phyloP scores from a whole-genome alignment of 352 stramenopile genomes.

The Phytopythium delawarense region DNA sequence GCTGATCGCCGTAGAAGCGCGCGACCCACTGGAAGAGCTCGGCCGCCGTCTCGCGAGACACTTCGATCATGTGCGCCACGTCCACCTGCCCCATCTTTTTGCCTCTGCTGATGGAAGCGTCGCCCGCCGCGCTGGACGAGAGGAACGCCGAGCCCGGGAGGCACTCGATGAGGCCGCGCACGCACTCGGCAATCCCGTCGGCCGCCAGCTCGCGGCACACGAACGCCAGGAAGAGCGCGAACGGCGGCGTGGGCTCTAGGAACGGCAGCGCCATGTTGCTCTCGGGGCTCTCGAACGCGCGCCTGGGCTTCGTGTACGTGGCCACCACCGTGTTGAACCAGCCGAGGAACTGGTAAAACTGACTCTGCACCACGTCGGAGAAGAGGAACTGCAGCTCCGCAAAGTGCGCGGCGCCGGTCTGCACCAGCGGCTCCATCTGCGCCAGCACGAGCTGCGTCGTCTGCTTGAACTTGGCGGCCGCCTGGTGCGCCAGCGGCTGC shows the following conservation, averaged over 20 bases:
- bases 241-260: conserved; percentile 58
- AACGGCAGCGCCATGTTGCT: conserved; percentile 41
- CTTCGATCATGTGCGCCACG: conserved; percentile 71
- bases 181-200: conserved; percentile 64
- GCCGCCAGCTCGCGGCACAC: conserved; percentile 60
- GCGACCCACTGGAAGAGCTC: conserved; percentile 61
- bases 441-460: conserved; percentile 78
- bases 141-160: conserved; percentile 30
- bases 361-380: conserved; percentile 70
- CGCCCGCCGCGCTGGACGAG: conserved; percentile 9
- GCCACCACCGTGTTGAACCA: conserved; percentile 71
- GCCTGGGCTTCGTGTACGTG: conserved; percentile 68
- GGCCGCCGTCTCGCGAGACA: conserved; percentile 53
- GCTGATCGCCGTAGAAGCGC: conserved; percentile 53
- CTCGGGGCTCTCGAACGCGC: conserved; percentile 37
- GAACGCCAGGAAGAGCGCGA: conserved; percentile 67
- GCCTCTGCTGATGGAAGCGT: conserved; percentile 12
- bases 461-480: conserved; percentile 50
- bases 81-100: conserved; percentile 37
- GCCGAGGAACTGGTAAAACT: conserved; percentile 80
- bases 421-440: conserved; percentile 75
- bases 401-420: conserved; percentile 59
- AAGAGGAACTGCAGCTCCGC: conserved; percentile 70
- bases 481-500: conserved; percentile 47
- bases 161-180: conserved; percentile 68